These are phyloP conservation scores for Metschnikowia corniflorae DNA, from an alignment of 805 yeast genomes.

Conservation along the genomic window DNA sequence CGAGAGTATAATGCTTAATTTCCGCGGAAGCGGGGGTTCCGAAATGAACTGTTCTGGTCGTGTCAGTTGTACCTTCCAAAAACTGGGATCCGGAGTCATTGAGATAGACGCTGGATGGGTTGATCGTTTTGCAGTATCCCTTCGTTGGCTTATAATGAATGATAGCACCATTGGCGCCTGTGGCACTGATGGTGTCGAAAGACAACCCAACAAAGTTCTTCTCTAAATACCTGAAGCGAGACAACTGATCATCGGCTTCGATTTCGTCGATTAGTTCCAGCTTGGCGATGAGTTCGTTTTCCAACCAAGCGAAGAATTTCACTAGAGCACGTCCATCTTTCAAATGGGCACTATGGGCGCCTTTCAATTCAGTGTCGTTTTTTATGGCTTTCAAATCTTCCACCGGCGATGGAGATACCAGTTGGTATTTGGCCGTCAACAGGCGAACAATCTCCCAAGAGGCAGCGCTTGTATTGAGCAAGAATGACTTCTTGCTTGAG, in stretches of 20 bases:
- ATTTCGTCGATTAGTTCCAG: slow-evolving; percentile 51
- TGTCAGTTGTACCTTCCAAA: slow-evolving; percentile 63
- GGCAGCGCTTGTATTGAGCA: slow-evolving; percentile 27
- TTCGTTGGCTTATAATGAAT: slow-evolving; percentile 67
- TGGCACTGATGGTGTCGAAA: slow-evolving; percentile 69
- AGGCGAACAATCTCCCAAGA: slow-evolving; percentile 41
- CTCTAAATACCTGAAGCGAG: slow-evolving; percentile 37
- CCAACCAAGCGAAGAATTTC: slow-evolving; percentile 57
- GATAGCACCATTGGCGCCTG: slow-evolving; percentile 74
- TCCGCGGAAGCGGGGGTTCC: slow-evolving; percentile 45
- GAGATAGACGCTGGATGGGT: slow-evolving; percentile 51
- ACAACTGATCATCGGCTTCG: slow-evolving; percentile 51
- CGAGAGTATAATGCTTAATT: slow-evolving; percentile 50
- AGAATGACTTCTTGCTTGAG: slow-evolving; percentile 26
- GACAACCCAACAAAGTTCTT: slow-evolving; percentile 59
- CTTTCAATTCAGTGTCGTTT: slow-evolving; percentile 46
- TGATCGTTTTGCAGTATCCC: slow-evolving; percentile 42
- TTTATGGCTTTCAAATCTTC: slow-evolving; percentile 52
- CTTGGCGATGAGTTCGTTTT: slow-evolving; percentile 43
- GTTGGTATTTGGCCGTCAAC: slow-evolving; percentile 29
- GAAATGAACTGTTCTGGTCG: slow-evolving; percentile 59
- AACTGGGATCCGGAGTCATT: slow-evolving; percentile 62
- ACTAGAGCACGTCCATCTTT: slow-evolving; percentile 58
- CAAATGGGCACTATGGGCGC: slow-evolving; percentile 50
- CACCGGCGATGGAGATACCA: slow-evolving; percentile 36